Evolutionary conservation across 768 basidiomycete genomes (phyloP).

Genomic region (Kwoniella heveanensis): DNA sequence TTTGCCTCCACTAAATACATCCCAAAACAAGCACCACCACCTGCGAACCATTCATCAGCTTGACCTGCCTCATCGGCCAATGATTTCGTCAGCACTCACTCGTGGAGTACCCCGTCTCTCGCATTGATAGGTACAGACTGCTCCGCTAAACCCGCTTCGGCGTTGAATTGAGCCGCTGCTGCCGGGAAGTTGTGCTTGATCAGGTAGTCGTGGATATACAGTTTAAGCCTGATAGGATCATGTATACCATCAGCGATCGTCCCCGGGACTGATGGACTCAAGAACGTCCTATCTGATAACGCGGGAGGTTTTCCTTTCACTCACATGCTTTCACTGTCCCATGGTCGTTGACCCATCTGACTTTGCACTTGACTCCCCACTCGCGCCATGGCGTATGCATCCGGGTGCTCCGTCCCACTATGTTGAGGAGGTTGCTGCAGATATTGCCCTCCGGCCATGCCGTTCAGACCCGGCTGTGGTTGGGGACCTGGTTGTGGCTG

Average conservation of each 20-base stretch:
- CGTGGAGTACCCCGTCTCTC: conserved; percentile 54
- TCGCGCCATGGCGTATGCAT: conserved; percentile 39
- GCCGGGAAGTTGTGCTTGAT: conserved; percentile 52
- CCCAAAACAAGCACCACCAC: conserved; percentile 56
- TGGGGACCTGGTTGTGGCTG: conserved; percentile 12
- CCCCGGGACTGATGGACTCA: too few relatives aligned
- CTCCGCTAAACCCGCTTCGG: conserved; percentile 50
- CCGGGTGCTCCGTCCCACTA: conserved; percentile 16
- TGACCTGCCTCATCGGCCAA: too few relatives aligned
- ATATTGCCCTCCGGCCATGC: conserved; percentile 24
- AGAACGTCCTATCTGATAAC: too few relatives aligned
- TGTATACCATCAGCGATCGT: not conserved
- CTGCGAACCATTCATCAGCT: conserved; percentile 17
- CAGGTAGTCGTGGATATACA: conserved; percentile 58
- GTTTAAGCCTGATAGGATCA: conserved; percentile 46
- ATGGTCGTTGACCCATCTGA: conserved; percentile 22
- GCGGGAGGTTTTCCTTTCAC: conserved; percentile 1
- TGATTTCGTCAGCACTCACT: conserved; percentile 44
- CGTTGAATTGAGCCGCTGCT: conserved; percentile 49
- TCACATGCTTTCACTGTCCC: conserved; percentile 43
- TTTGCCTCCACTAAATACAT: conserved; percentile 51
- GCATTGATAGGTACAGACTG: conserved; percentile 55
- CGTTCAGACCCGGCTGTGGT: conserved; percentile 39
- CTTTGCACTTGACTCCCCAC: conserved; percentile 34
- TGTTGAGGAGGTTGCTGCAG: conserved; percentile 26